phyloP scores from a whole-genome alignment of 2,329 filamentous ascomycete genomes.

The Hymenotorrendiella dingleyae region DNA sequence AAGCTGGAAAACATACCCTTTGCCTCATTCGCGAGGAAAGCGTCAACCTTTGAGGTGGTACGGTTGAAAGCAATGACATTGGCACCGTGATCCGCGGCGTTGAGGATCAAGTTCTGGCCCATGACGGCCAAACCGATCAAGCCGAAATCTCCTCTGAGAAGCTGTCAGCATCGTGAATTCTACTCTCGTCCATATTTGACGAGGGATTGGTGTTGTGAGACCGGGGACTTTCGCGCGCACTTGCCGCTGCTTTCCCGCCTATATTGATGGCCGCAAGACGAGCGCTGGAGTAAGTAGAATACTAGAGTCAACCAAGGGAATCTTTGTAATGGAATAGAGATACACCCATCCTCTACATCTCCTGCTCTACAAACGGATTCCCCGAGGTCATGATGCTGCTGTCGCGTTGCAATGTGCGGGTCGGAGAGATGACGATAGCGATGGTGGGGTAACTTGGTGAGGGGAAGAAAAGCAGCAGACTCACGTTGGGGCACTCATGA shows the following conservation, averaged over 20 bases:
- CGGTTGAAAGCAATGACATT: slow-evolving; percentile 98
- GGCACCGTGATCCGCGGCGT: slow-evolving; percentile 87
- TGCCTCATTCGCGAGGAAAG: slow-evolving; percentile 84
- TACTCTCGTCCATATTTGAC: background rate
- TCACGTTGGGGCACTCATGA: slow-evolving; percentile 50
- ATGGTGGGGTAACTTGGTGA: slow-evolving; percentile 28
- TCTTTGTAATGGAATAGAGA: background rate
- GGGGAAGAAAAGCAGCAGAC: slow-evolving; percentile 35
- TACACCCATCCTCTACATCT: background rate
- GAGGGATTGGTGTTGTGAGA: slow-evolving; percentile 10
- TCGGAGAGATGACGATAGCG: slow-evolving; percentile 16
- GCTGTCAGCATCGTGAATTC: slow-evolving; percentile 22
- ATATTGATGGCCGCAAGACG: slow-evolving; percentile 70
- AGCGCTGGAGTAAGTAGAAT: slow-evolving; percentile 48
- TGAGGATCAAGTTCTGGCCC: slow-evolving; percentile 83
- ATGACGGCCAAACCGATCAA: slow-evolving; percentile 91
- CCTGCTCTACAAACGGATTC: background rate
- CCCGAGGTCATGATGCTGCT: background rate
- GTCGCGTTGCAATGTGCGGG: background rate
- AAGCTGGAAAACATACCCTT: slow-evolving; percentile 65
- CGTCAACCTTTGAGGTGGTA: slow-evolving; percentile 96
- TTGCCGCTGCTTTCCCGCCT: slow-evolving; percentile 43
- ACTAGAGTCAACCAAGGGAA: slow-evolving; percentile 15
- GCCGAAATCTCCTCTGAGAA: slow-evolving; percentile 64
- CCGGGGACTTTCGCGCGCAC: slow-evolving; percentile 36